Evolutionary conservation across 805 yeast genomes (phyloP).

Genomic region (Sugiyamaella marilandica): DNA sequence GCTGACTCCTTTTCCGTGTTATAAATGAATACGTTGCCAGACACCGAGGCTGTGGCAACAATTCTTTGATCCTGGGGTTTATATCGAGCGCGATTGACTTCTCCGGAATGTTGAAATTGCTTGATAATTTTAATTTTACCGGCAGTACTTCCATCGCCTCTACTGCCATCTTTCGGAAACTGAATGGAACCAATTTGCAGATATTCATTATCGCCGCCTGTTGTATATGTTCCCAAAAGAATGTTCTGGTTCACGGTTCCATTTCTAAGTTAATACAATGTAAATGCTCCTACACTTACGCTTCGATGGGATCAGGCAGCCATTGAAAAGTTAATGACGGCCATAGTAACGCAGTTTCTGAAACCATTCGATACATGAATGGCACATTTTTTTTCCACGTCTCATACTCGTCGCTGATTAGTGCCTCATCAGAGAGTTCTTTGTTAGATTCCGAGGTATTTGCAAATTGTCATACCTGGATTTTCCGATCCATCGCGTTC

Average conservation of each 20-base stretch:
- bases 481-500: slow-evolving; percentile 3
- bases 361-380: slow-evolving; percentile 64
- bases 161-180: slow-evolving; percentile 13
- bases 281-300: slow-evolving; percentile 9
- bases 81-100: slow-evolving; percentile 57
- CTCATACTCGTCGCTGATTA: slow-evolving; percentile 31
- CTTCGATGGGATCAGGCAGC: slow-evolving; percentile 43
- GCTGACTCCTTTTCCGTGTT: slow-evolving; percentile 18
- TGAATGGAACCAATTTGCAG: slow-evolving; percentile 17
- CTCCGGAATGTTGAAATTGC: slow-evolving; percentile 60
- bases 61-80: slow-evolving; percentile 44
- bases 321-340: slow-evolving; percentile 71
- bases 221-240: slow-evolving; percentile 21
- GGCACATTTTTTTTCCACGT: slow-evolving; percentile 86
- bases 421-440: slow-evolving; percentile 9
- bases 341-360: slow-evolving; percentile 62
- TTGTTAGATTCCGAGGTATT: not conserved
- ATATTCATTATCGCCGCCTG: slow-evolving; percentile 21
- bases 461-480: not conserved
- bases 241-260: slow-evolving; percentile 16
- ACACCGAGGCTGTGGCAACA: slow-evolving; percentile 50
- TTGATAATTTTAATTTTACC: slow-evolving; percentile 30
- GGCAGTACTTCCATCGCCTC: not conserved
- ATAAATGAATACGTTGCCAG: slow-evolving; percentile 33
- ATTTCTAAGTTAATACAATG: not conserved